These are phyloP conservation scores for Verticillium zaregamsianum DNA, from an alignment of 2,329 filamentous ascomycete genomes.

Conservation along the genomic window DNA sequence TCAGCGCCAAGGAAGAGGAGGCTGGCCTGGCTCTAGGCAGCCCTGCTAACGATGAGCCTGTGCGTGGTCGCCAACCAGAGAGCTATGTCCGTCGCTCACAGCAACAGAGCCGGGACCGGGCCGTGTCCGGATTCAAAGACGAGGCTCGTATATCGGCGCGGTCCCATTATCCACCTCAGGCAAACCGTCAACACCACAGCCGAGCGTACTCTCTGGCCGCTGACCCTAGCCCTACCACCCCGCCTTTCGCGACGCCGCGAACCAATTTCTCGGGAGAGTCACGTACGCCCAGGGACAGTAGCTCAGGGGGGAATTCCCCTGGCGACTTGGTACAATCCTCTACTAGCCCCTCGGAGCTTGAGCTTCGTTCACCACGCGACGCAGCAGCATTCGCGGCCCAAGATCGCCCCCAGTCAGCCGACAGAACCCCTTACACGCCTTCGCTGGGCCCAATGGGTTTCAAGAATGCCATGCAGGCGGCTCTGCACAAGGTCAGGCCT, in stretches of 20 bases:
- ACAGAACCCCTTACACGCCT: neutral
- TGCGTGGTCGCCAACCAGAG: conserved; percentile 7
- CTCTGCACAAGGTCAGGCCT: conserved; percentile 18
- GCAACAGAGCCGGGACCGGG: conserved; percentile 11
- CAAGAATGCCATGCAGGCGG: conserved; percentile 29
- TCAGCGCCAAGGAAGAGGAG: conserved; percentile 4
- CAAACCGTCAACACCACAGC: conserved; percentile 8
- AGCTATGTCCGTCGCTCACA: conserved; percentile 12
- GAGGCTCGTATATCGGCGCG: conserved; percentile 9
- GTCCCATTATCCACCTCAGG: conserved; percentile 11
- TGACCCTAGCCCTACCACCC: neutral
- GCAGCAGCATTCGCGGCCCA: too few relatives aligned
- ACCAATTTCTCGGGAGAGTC: neutral
- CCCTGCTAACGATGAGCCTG: neutral
- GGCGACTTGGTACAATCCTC: too few relatives aligned
- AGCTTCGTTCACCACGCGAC: too few relatives aligned
- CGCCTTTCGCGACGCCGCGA: neutral
- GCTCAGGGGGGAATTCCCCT: too few relatives aligned
- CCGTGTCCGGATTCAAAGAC: conserved; percentile 9
- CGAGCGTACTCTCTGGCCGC: neutral
- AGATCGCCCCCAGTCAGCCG: neutral
- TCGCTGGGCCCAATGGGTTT: conserved; percentile 16
- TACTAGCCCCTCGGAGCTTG: too few relatives aligned
- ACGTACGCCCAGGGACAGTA: neutral
- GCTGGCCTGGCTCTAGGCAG: neutral